phyloP scores from a whole-genome alignment of 352 stramenopile species.

The Phytopythium helicoides region DNA sequence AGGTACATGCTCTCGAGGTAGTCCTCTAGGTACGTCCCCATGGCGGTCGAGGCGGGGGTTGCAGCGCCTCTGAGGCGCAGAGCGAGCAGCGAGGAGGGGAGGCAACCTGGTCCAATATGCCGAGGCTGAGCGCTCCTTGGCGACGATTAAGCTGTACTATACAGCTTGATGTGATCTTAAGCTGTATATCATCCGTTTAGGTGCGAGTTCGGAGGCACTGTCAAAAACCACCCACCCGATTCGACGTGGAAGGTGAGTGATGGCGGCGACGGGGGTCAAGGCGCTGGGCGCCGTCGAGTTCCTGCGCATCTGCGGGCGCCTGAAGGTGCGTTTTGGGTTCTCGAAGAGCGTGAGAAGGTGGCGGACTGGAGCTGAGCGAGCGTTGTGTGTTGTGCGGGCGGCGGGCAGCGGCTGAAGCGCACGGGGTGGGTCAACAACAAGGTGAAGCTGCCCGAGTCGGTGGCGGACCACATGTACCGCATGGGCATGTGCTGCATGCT shows the following conservation, averaged over 20 bases:
- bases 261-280: conserved; percentile 47
- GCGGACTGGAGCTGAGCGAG: not conserved
- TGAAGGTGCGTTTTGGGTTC: conserved; percentile 51
- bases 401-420: conserved; percentile 77
- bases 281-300: conserved; percentile 77
- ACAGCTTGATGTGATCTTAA: not conserved
- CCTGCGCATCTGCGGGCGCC: conserved; percentile 66
- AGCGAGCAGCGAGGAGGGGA: too few relatives aligned
- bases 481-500: conserved; percentile 92
- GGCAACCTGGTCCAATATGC: too few relatives aligned
- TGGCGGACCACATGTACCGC: conserved; percentile 94
- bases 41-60: conserved; percentile 10
- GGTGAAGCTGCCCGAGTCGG: conserved; percentile 85
- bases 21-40: conserved; percentile 88
- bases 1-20: conserved; percentile 89
- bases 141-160: not conserved
- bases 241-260: too few relatives aligned
- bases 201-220: not conserved
- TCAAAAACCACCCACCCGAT: too few relatives aligned
- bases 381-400: not conserved
- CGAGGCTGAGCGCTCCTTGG: too few relatives aligned
- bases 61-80: not conserved
- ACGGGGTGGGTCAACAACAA: conserved; percentile 93
- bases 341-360: not conserved
- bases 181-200: not conserved